Base-by-base conservation (phyloP, 441 rosid species). In the Theobroma grandiflorum region DNA sequence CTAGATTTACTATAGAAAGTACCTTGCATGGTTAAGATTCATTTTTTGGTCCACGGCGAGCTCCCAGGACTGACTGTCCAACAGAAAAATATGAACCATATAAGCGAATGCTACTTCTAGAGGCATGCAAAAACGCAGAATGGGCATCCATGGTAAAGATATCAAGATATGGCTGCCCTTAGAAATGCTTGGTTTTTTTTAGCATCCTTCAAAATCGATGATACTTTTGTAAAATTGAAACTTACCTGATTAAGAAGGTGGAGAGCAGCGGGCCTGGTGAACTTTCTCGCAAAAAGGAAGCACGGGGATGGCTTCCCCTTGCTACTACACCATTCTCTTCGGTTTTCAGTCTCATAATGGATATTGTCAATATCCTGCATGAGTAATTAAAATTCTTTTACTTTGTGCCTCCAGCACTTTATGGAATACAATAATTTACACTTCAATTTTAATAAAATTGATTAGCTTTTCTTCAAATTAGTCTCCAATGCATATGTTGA, bases 241-340 rank as follows among this genome's bases (percentile, higher is more conserved):
- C 82, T 86, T 86, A 95, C 98, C 87, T 88, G 83, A 26, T 84
- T 85, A 72, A 94, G 95, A 75, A 95, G 98, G 73, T 91, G 92
- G 73, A 97, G 85, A 45, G 99, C 98, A 45, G 98, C 95, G 6
- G 98, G 95, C 45, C 95, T 90, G 40, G 97, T 97, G 86, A 97
- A 97, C 86, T 97, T 97, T 87, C 99, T 89, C 2, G 98, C 98
- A 77, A 97, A 97, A 69, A 95, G 99, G 83, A 97, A 97, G 85
- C 98, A 94, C 1, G 83, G 83, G 4, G 97, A 85, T 50, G 98
- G 96, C 78, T 91, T 91, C 62, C 97, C 97, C 83, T 95, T 87
- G 91, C 91, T 91, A 77, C 85, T 93, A 88, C 99, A 97, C 99
- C 99, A 95, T 85, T 97, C 99, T 91, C 94, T 85, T 66, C 97